Evolutionary conservation across 441 rosid species (phyloP).

Genomic region (Melastoma candidum): DNA sequence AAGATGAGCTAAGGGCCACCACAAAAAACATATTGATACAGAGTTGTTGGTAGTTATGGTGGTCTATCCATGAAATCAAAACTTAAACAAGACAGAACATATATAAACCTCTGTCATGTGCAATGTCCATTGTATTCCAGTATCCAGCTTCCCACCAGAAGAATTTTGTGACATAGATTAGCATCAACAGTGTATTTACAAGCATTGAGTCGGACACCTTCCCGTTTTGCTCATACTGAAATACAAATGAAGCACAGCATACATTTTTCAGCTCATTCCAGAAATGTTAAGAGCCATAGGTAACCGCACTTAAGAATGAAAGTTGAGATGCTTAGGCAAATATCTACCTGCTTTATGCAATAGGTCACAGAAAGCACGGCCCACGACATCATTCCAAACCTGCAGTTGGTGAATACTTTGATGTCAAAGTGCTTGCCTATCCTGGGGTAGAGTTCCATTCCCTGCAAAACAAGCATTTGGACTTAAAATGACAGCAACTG

Average conservation of each 20-base stretch:
- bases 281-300: background rate
- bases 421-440: conserved; percentile 92
- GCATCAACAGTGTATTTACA: conserved; percentile 83
- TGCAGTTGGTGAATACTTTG: conserved; percentile 95
- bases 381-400: conserved; percentile 99
- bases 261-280: conserved; percentile 4
- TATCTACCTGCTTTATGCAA: conserved; percentile 88
- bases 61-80: background rate
- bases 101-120: conserved; percentile 87
- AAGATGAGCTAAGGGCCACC: too few species aligned
- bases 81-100: conserved; percentile 2
- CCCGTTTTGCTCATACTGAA: conserved; percentile 77
- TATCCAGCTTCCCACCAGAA: conserved; percentile 99
- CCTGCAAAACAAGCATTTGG: conserved; percentile 38
- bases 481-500: conserved; percentile 2
- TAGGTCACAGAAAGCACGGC: conserved; percentile 96
- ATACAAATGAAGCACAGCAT: conserved; percentile 12
- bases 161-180: conserved; percentile 83
- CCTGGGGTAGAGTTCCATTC: conserved; percentile 98
- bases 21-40: too few species aligned
- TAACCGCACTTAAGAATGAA: background rate
- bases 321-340: background rate
- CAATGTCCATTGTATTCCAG: conserved; percentile 98
- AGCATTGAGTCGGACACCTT: conserved; percentile 85
- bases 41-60: background rate